A percentile compares a stretch with the other conserved stretches of the same genome.
phyloP scores from a whole-genome alignment of 495 filamentous ascomycete genomes.

The Annulohypoxylon bovei region DNA sequence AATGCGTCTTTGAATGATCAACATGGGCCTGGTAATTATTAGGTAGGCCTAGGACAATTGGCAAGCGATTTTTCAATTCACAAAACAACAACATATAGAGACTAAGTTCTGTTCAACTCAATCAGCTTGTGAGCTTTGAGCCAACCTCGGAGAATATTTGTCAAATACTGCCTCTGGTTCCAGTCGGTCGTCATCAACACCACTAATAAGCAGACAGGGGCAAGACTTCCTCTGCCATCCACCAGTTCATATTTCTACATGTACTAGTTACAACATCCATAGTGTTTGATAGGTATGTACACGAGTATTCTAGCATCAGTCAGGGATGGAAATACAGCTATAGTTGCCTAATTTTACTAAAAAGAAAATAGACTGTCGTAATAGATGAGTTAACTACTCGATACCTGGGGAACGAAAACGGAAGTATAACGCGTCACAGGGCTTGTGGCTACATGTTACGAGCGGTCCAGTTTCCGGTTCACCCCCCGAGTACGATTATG shows the following conservation, averaged over 20 bases:
- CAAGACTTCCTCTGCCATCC: background rate
- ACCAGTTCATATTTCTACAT: background rate
- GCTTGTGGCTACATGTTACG: background rate
- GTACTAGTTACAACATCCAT: background rate
- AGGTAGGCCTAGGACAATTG: background rate
- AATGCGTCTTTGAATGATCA: background rate
- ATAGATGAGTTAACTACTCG: background rate
- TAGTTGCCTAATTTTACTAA: background rate
- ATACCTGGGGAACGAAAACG: background rate
- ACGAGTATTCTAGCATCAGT: background rate
- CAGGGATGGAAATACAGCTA: background rate
- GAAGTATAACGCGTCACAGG: background rate
- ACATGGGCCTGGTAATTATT: background rate
- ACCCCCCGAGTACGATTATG: background rate
- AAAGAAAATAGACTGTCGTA: background rate
- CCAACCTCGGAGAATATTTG: background rate
- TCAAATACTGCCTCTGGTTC: background rate
- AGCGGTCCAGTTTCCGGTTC: background rate
- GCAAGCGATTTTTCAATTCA: background rate
- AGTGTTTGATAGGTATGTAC: background rate
- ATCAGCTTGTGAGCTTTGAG: background rate
- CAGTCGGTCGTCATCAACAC: background rate
- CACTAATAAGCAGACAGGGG: background rate
- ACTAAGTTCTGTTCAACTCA: background rate
- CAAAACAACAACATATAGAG: background rate